Conservation (phyloP, 2,329 filamentous ascomycete species). For the Orbilia oligospora region DNA sequence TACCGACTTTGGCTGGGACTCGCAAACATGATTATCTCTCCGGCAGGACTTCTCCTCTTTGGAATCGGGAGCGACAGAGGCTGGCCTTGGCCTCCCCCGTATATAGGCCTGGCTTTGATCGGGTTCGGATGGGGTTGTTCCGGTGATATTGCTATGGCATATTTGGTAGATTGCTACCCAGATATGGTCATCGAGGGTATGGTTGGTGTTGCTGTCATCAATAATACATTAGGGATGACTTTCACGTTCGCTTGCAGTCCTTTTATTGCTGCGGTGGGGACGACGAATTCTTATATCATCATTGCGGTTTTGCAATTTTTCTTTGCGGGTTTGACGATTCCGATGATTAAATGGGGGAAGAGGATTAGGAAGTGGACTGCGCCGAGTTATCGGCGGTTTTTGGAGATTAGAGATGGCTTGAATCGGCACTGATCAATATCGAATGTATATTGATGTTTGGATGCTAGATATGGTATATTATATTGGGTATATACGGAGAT, state of each 20-base stretch:
- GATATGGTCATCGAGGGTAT: slow-evolving; percentile 74
- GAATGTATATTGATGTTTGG: not conserved
- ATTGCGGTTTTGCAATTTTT: slow-evolving; percentile 71
- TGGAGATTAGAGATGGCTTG: slow-evolving; percentile 70
- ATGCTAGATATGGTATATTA: too few relatives aligned
- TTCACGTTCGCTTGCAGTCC: slow-evolving; percentile 71
- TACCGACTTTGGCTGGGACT: slow-evolving; percentile 72
- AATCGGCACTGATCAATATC: slow-evolving; percentile 13
- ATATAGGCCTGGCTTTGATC: slow-evolving; percentile 73
- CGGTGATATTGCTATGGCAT: slow-evolving; percentile 73
- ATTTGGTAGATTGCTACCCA: slow-evolving; percentile 73
- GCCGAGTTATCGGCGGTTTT: slow-evolving; percentile 69
- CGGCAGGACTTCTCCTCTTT: slow-evolving; percentile 71
- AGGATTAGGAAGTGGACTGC: slow-evolving; percentile 70
- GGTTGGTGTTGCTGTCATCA: slow-evolving; percentile 74
- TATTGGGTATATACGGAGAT: not conserved
- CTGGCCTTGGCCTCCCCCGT: slow-evolving; percentile 72
- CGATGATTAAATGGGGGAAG: slow-evolving; percentile 73
- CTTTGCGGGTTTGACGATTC: slow-evolving; percentile 70
- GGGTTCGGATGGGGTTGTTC: slow-evolving; percentile 75
- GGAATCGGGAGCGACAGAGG: slow-evolving; percentile 71
- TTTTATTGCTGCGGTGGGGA: slow-evolving; percentile 70
- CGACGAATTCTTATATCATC: slow-evolving; percentile 71
- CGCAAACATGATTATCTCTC: slow-evolving; percentile 70
- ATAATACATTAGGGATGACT: slow-evolving; percentile 72